Evolutionary conservation across 2,329 filamentous ascomycete genomes (phyloP).

Genomic region (Xylaria sp.): DNA sequence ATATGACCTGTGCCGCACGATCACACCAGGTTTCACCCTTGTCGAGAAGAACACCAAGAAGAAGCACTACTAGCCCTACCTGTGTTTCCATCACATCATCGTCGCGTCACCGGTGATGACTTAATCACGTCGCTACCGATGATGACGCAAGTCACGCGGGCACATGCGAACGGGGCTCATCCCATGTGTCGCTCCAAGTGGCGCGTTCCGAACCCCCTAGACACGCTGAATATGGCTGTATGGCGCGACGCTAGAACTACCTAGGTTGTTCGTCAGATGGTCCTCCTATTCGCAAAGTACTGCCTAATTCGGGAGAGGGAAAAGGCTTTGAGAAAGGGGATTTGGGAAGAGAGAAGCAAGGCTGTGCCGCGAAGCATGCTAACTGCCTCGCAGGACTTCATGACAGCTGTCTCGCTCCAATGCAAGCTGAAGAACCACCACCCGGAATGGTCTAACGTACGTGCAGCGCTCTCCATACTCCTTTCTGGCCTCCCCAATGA

Average conservation of each 20-base stretch:
- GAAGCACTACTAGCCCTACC: background rate
- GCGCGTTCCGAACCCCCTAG: slow-evolving; percentile 4
- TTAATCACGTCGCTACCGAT: slow-evolving; percentile 5
- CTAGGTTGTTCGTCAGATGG: background rate
- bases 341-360: too few species aligned
- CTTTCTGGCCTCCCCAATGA: slow-evolving; percentile 11
- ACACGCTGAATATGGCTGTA: slow-evolving; percentile 16
- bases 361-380: slow-evolving; percentile 8
- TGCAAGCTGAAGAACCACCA: slow-evolving; percentile 66
- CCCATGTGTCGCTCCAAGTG: slow-evolving; percentile 16
- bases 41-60: background rate
- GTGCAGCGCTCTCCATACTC: slow-evolving; percentile 19
- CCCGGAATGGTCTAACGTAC: slow-evolving; percentile 70
- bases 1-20: slow-evolving; percentile 8
- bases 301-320: too few species aligned
- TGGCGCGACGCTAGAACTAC: slow-evolving; percentile 14
- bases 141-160: slow-evolving; percentile 9
- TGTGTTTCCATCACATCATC: slow-evolving; percentile 4
- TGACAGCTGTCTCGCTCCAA: slow-evolving; percentile 64
- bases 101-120: slow-evolving; percentile 6
- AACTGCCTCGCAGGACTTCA: slow-evolving; percentile 54
- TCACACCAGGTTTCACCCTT: background rate
- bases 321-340: too few species aligned
- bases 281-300: too few species aligned
- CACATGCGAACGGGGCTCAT: slow-evolving; percentile 6